Conservation (phyloP, 2,329 filamentous ascomycete species). For the Penicillium sp. region DNA sequence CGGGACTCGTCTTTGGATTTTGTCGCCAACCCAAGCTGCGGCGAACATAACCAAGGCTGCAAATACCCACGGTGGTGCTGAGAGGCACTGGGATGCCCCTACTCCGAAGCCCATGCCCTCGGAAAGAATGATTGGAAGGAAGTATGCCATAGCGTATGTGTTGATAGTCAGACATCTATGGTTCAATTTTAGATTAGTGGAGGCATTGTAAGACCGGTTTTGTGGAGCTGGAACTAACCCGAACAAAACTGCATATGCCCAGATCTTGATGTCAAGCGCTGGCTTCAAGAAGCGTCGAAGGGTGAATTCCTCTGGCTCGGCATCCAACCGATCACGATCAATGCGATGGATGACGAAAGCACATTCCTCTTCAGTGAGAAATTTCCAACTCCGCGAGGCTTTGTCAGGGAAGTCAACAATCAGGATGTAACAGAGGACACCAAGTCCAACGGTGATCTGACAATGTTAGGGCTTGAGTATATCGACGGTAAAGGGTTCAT, state of each 20-base stretch:
- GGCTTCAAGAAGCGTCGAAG: constrained; percentile 50
- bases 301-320: constrained; percentile 51
- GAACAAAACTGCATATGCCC: constrained; percentile 57
- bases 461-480: not conserved
- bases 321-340: constrained; percentile 56
- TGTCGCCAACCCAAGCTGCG: constrained; percentile 67
- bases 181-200: too few species aligned
- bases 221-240: constrained; percentile 46
- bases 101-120: constrained; percentile 64
- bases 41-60: constrained; percentile 64
- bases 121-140: constrained; percentile 72
- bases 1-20: constrained; percentile 66
- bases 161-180: constrained; percentile 64
- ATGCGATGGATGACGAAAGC: constrained; percentile 55
- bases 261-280: constrained; percentile 56
- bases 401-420: constrained; percentile 42
- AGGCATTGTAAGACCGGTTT: too few species aligned
- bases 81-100: constrained; percentile 67
- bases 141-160: constrained; percentile 75
- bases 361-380: constrained; percentile 44
- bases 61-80: constrained; percentile 69
- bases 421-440: constrained; percentile 1
- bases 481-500: not conserved
- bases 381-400: constrained; percentile 36
- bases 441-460: not conserved